A percentile compares a stretch with the other conserved stretches of the same genome.
Evolutionary conservation across 352 stramenopile species (phyloP).

Genomic region (Pythium biforme): DNA sequence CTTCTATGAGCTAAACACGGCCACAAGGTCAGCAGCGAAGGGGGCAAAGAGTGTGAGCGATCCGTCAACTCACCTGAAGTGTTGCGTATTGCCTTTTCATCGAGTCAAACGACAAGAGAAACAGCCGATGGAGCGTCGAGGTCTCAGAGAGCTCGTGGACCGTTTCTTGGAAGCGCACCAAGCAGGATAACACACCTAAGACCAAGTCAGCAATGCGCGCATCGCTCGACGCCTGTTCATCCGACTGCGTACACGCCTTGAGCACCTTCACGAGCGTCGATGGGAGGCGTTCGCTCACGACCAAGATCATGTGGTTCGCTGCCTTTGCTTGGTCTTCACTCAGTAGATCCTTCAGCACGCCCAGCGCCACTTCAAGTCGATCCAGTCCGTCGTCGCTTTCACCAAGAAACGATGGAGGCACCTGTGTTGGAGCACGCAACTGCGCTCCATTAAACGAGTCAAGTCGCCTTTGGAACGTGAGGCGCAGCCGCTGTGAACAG

Average conservation of each 20-base stretch:
- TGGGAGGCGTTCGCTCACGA: constrained; percentile 46
- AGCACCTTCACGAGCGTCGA: constrained; percentile 55
- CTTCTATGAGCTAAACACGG: constrained; percentile 12
- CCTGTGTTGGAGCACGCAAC: constrained; percentile 19
- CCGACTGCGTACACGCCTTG: constrained; percentile 33
- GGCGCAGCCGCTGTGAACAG: constrained; percentile 36
- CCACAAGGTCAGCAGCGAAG: not conserved
- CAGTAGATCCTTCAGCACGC: constrained; percentile 32
- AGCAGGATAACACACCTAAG: constrained; percentile 30
- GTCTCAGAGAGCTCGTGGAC: constrained; percentile 49
- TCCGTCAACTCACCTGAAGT: constrained; percentile 23
- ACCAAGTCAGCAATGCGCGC: constrained; percentile 22
- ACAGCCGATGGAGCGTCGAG: constrained; percentile 53
- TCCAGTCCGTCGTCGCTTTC: constrained; percentile 10
- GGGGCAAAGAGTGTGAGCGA: not conserved
- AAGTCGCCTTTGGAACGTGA: constrained; percentile 32
- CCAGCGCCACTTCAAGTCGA: constrained; percentile 26
- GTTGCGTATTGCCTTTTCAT: constrained; percentile 12
- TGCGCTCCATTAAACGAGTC: constrained; percentile 36
- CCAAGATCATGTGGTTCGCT: constrained; percentile 29
- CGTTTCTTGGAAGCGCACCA: constrained; percentile 38
- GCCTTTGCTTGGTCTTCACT: constrained; percentile 24
- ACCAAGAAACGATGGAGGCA: constrained; percentile 9
- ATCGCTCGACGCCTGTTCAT: constrained; percentile 3
- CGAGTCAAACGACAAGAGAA: constrained; percentile 37